Percentiles rank a stretch among this genome's conserved stretches.
Conservation (phyloP, 495 filamentous ascomycete species). For the Tuber calosporum region DNA sequence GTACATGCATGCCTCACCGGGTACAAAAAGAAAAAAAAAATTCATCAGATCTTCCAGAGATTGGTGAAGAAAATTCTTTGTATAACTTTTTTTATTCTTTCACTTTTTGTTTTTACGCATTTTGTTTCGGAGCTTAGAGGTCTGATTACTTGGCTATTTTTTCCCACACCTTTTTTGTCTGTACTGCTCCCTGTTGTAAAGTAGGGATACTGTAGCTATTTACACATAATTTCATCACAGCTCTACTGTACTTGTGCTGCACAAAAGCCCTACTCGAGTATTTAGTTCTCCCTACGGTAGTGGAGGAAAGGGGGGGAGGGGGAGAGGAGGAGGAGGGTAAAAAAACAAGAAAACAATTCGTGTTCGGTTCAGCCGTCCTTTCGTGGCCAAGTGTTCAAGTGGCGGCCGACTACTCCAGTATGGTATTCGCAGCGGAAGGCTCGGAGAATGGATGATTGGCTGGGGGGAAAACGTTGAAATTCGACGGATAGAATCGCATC, state of each 20-base stretch:
- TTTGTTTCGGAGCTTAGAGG: not conserved
- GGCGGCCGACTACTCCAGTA: not conserved
- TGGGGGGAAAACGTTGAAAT: not conserved
- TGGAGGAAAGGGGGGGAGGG: not conserved
- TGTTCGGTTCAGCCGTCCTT: slow-evolving; percentile 1
- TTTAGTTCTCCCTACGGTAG: not conserved
- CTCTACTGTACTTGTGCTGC: not conserved
- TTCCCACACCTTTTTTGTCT: not conserved
- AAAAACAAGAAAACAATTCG: not conserved
- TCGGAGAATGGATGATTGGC: not conserved
- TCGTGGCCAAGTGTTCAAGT: not conserved
- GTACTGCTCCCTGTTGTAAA: not conserved
- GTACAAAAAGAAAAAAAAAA: not conserved
- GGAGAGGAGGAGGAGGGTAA: not conserved
- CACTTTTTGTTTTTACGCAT: slow-evolving; percentile 7
- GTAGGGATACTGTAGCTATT: not conserved
- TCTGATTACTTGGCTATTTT: not conserved
- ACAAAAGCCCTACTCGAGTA: too few relatives aligned
- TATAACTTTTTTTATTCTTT: slow-evolving; percentile 13
- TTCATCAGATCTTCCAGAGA: slow-evolving; percentile 4
- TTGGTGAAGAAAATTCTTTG: slow-evolving; percentile 17
- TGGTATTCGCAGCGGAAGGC: not conserved
- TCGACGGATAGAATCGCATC: not conserved
- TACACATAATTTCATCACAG: not conserved
- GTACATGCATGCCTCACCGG: slow-evolving; percentile 12